These are phyloP conservation scores for Fusarium sp. DNA, from an alignment of 2,329 filamentous ascomycete species.

Conservation along the genomic window DNA sequence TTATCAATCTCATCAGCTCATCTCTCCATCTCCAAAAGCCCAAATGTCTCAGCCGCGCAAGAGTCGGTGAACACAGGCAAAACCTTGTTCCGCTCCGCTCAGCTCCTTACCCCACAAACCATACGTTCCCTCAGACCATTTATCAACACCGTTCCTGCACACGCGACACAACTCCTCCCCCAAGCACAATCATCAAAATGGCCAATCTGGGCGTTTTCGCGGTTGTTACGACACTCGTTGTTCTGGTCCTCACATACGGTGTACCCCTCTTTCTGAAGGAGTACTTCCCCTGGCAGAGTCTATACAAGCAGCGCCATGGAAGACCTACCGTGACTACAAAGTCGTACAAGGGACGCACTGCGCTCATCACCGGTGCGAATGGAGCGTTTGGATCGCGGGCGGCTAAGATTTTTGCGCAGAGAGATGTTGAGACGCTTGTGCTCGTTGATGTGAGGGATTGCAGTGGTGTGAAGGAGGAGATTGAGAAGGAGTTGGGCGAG, in stretches of 20 bases:
- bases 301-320: conserved; percentile 46
- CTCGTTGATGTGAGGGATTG: conserved; percentile 50
- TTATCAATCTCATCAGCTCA: neutral
- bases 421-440: conserved; percentile 47
- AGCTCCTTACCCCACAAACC: conserved; percentile 29
- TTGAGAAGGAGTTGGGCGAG: conserved; percentile 44
- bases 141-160: conserved; percentile 8
- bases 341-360: conserved; percentile 49
- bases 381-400: conserved; percentile 50
- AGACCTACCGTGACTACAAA: conserved; percentile 46
- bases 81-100: conserved; percentile 37
- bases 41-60: neutral
- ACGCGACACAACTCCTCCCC: neutral
- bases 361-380: conserved; percentile 48
- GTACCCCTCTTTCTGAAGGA: conserved; percentile 47
- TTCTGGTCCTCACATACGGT: conserved; percentile 39
- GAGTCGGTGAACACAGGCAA: conserved; percentile 21
- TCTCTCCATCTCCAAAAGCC: neutral
- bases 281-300: conserved; percentile 48
- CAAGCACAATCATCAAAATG: conserved; percentile 15
- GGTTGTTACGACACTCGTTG: conserved; percentile 22
- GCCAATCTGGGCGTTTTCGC: conserved; percentile 13
- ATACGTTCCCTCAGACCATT: conserved; percentile 18
- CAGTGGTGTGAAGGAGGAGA: conserved; percentile 45
- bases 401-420: conserved; percentile 48